These are phyloP conservation scores for Purshia tridentata DNA, from an alignment of 306 rosid species.

Conservation along the genomic window DNA sequence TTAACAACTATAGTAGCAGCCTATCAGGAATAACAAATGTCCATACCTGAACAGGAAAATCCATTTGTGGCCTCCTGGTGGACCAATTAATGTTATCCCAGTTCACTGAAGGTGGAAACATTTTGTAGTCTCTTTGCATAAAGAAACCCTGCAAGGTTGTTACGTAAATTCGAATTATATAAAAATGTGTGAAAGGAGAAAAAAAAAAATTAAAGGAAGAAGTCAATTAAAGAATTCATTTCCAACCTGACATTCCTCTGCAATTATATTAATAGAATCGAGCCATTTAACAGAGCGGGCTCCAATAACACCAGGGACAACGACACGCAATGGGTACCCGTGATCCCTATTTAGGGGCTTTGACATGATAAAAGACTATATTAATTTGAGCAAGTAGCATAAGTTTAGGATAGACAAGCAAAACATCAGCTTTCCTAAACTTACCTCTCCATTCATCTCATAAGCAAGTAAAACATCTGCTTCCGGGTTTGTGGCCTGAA, in stretches of 20 bases:
- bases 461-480: conserved; percentile 96
- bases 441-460: conserved; percentile 97
- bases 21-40: conserved; percentile 10
- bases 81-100: conserved; percentile 95
- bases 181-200: conserved; percentile 4
- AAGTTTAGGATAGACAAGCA: background rate
- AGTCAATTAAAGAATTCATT: conserved; percentile 15
- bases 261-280: conserved; percentile 59
- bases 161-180: conserved; percentile 6
- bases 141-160: conserved; percentile 77
- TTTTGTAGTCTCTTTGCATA: conserved; percentile 98
- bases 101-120: conserved; percentile 93
- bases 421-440: conserved; percentile 20
- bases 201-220: background rate
- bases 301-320: conserved; percentile 97
- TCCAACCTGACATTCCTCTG: conserved; percentile 89
- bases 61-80: conserved; percentile 90
- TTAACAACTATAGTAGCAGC: conserved; percentile 2
- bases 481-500: conserved; percentile 83
- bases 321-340: conserved; percentile 83
- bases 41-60: conserved; percentile 93
- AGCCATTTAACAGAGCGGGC: conserved; percentile 99
- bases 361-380: conserved; percentile 22
- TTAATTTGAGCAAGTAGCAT: background rate
- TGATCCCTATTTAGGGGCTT: conserved; percentile 93